A percentile compares a stretch with the other conserved stretches of the same genome.
Evolutionary conservation across 345 rosid genomes (phyloP).

Genomic region (Citrus sinensis): DVS_A1.0 CM039163.1:43168501-43169000

Average conservation of each 20-base stretch:
- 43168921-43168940: slow-evolving; percentile 48
- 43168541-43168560: slow-evolving; percentile 1
- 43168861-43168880: slow-evolving; percentile 81
- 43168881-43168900: slow-evolving; percentile 90
- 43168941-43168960: slow-evolving; percentile 51
- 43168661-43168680: background rate
- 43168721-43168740: slow-evolving; percentile 82
- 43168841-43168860: slow-evolving; percentile 49
- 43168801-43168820: slow-evolving; percentile 4
- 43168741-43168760: slow-evolving; percentile 72
- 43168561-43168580: background rate
- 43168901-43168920: slow-evolving; percentile 49
- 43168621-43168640: background rate
- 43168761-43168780: slow-evolving; percentile 31
- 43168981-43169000: slow-evolving; percentile 55
- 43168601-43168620: background rate
- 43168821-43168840: slow-evolving; percentile 8
- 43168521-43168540: background rate
- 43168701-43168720: slow-evolving; percentile 83
- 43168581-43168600: background rate
- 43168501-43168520: background rate
- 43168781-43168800: slow-evolving; percentile 1
- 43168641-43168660: background rate
- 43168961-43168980: slow-evolving; percentile 45
- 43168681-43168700: slow-evolving; percentile 15